phyloP scores from a whole-genome alignment of 768 basidiomycete species.

The Russula brevipes region DNA sequence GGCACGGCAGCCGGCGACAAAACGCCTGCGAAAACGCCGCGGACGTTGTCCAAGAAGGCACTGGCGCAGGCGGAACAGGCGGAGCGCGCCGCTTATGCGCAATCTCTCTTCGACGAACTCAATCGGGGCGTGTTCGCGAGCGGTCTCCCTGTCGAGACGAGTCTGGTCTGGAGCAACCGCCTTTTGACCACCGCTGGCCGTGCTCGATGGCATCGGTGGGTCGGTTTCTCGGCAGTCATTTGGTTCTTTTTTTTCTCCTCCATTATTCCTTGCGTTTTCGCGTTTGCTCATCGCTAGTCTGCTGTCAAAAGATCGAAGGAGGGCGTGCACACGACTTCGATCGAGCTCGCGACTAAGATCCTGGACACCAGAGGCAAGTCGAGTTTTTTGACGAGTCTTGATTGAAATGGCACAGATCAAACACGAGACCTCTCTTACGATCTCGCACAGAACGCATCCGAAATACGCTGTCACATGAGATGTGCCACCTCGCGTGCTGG shows the following conservation, averaged over 20 bases:
- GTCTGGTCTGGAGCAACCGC: slow-evolving; percentile 22
- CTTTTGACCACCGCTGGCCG: slow-evolving; percentile 25
- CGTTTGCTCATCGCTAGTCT: background rate
- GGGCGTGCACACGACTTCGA: slow-evolving; percentile 55
- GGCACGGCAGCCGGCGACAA: slow-evolving; percentile 2
- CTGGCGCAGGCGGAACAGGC: slow-evolving; percentile 17
- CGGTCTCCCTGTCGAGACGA: slow-evolving; percentile 19
- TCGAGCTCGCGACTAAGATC: slow-evolving; percentile 80
- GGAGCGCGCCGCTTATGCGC: slow-evolving; percentile 22
- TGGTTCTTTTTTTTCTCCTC: background rate
- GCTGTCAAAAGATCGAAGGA: slow-evolving; percentile 43
- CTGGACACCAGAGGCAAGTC: slow-evolving; percentile 65
- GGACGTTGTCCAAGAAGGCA: slow-evolving; percentile 22
- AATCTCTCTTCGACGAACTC: slow-evolving; percentile 23
- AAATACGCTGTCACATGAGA: slow-evolving; percentile 82
- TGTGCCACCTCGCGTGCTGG: slow-evolving; percentile 91
- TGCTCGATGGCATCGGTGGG: slow-evolving; percentile 24
- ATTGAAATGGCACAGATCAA: background rate
- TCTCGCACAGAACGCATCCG: slow-evolving; percentile 60
- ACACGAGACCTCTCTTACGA: background rate
- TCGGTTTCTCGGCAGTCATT: background rate
- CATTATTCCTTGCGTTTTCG: background rate
- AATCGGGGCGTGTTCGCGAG: slow-evolving; percentile 19
- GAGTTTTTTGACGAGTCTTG: background rate
- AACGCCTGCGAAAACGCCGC: slow-evolving; percentile 17